Base-by-base conservation (phyloP, 2,329 filamentous ascomycete genomes). In the Juglanconis juglandina region DNA sequence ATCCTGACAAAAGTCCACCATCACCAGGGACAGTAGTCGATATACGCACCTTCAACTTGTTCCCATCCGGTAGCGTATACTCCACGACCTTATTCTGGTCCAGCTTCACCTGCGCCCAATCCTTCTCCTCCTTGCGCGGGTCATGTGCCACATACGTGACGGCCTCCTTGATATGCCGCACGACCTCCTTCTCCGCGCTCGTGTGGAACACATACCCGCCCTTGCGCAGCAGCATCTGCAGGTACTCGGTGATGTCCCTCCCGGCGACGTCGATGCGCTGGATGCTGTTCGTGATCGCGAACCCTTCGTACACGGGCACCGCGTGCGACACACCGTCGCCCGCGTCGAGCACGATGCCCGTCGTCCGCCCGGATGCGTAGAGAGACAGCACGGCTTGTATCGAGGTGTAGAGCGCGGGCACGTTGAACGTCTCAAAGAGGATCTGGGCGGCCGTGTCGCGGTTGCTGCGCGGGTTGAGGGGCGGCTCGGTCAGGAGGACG, bases 171-270 rank as follows among this genome's bases (percentile, higher is more conserved):
- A 99, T 97, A 75, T 92, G 84, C 66, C 94, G 87, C 60, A 99
- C 95, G n/a, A 97, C 92, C 77, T 99, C 95, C 79, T 99, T 99
- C 81, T 99, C 95, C 11, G 95, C 95, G 72, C 92, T 97, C 17
- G 95, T 99, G 77, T 98, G 94, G 74, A 99, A 96, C 17, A 97
- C 87, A 72, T 95, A 92, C 53, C 95, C 95, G 68, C 88, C 91
- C 81, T 97, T 98, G 70, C 95, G 86, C 67, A 99, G 80, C 68
- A 98, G 78, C 62, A 89, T 87, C 76, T 99, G 95, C 77, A 99
- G 81, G 72, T 99, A 87, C 75, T 99, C 95, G 51, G 95, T 99
- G 24, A 99, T 92, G 75, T 99, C 95, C 68, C 95, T 85, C 34
- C 95, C 95, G 11, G 95, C 95, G 37, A 99, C 93, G 73, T 99